Conservation (phyloP, 768 basidiomycete genomes). For the Tulasnella sp. region DNA sequence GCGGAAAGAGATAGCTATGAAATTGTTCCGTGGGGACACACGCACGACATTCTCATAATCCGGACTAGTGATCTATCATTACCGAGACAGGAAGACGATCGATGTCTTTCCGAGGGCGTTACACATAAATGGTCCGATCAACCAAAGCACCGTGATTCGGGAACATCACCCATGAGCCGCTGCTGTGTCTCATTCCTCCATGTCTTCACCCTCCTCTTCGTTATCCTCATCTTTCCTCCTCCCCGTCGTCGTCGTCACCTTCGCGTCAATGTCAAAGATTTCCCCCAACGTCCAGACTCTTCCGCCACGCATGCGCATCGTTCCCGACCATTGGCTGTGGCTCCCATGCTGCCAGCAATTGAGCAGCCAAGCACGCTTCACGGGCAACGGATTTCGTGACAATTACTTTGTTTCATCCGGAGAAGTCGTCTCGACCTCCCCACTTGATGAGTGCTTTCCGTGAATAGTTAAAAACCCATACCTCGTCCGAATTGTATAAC, state of each 20-base stretch:
- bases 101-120: not conserved
- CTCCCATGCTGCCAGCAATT: conserved; percentile 15
- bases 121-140: not conserved
- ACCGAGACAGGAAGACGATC: not conserved
- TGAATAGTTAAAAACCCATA: no score
- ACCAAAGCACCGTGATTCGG: not conserved
- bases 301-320: conserved; percentile 21
- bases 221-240: conserved; percentile 17
- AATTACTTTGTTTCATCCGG: not conserved
- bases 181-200: conserved; percentile 17
- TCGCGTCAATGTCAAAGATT: conserved; percentile 21
- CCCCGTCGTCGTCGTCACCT: conserved; percentile 20
- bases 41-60: not conserved
- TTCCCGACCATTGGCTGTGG: conserved; percentile 12
- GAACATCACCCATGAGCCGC: not conserved
- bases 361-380: conserved; percentile 3
- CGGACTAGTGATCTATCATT: not conserved
- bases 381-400: conserved; percentile 4
- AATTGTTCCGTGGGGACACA: no score
- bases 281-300: conserved; percentile 14
- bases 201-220: not conserved
- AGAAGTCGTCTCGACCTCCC: not conserved
- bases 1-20: no score
- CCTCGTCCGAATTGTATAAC: no score
- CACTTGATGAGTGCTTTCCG: no score